A percentile compares a stretch with the other conserved stretches of the same genome.
Evolutionary conservation across 768 basidiomycete genomes (phyloP).

Genomic region (Trametes cinnabarina): DNA sequence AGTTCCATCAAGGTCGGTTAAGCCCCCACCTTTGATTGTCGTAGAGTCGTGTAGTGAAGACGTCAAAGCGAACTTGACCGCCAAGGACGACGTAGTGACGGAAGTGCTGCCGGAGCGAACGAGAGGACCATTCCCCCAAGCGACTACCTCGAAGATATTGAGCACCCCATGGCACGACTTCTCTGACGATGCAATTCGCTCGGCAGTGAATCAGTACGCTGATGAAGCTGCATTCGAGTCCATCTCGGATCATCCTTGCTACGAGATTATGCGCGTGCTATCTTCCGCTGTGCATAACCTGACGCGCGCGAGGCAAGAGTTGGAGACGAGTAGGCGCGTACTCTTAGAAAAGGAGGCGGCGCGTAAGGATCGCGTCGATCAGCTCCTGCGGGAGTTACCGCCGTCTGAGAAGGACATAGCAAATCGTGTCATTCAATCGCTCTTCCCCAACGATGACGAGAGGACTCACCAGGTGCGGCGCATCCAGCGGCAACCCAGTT

Average conservation of each 20-base stretch:
- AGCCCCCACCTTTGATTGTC: constrained; percentile 27
- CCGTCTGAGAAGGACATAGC: constrained; percentile 67
- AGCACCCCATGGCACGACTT: constrained; percentile 74
- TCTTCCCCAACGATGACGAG: constrained; percentile 54
- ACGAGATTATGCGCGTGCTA: constrained; percentile 63
- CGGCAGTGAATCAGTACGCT: constrained; percentile 52
- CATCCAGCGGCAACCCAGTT: constrained; percentile 51
- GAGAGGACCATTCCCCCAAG: constrained; percentile 19
- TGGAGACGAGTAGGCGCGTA: constrained; percentile 56
- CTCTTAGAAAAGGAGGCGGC: constrained; percentile 61
- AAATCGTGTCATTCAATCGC: constrained; percentile 59
- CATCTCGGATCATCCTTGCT: constrained; percentile 54
- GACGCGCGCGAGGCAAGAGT: constrained; percentile 53
- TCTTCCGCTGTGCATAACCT: constrained; percentile 65
- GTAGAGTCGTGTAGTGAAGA: constrained; percentile 27
- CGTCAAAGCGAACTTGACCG: neutral
- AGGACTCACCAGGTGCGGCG: constrained; percentile 41
- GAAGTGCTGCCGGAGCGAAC: constrained; percentile 7
- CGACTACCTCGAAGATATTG: constrained; percentile 46
- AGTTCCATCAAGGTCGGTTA: constrained; percentile 5
- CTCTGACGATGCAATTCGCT: constrained; percentile 71
- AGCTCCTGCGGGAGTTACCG: constrained; percentile 54
- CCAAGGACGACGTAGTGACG: constrained; percentile 1
- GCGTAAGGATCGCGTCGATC: constrained; percentile 50
- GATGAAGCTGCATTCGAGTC: constrained; percentile 47